Conservation (phyloP, 2,329 filamentous ascomycete species). For the Neonectria ditissima region DNA sequence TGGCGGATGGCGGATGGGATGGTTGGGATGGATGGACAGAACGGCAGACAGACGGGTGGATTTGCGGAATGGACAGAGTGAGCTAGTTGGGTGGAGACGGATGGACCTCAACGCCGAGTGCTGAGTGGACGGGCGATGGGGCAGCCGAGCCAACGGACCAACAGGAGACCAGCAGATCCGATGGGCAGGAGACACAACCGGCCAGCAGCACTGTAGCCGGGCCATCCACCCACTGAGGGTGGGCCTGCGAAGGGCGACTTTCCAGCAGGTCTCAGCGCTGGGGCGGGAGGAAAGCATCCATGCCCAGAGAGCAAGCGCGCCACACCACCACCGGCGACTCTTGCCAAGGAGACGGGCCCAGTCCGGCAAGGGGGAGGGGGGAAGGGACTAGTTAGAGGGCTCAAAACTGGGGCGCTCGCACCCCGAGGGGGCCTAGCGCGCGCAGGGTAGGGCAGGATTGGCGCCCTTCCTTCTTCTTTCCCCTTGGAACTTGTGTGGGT, state of each 20-base stretch:
- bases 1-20: constrained; percentile 5
- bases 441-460: constrained; percentile 19
- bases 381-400: too few relatives aligned
- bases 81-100: constrained; percentile 1
- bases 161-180: constrained; percentile 36
- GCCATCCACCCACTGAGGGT: background rate
- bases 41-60: constrained; percentile 16
- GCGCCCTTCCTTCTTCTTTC: constrained; percentile 4
- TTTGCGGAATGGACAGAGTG: constrained; percentile 13
- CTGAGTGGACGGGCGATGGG: constrained; percentile 23
- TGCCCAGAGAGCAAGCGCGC: too few relatives aligned
- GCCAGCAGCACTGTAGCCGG: background rate
- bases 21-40: constrained; percentile 6
- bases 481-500: constrained; percentile 6
- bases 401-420: background rate
- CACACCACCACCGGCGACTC: background rate
- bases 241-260: background rate
- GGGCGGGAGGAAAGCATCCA: too few relatives aligned
- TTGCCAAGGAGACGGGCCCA: constrained; percentile 4
- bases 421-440: background rate
- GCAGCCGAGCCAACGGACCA: constrained; percentile 28
- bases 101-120: constrained; percentile 12
- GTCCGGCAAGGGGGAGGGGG: constrained; percentile 13
- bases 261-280: background rate
- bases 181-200: constrained; percentile 5